Evolutionary conservation across 768 basidiomycete species (phyloP), one percentile per base, ranked within the genome.

Genomic region (Boletus huronensis): DNA sequence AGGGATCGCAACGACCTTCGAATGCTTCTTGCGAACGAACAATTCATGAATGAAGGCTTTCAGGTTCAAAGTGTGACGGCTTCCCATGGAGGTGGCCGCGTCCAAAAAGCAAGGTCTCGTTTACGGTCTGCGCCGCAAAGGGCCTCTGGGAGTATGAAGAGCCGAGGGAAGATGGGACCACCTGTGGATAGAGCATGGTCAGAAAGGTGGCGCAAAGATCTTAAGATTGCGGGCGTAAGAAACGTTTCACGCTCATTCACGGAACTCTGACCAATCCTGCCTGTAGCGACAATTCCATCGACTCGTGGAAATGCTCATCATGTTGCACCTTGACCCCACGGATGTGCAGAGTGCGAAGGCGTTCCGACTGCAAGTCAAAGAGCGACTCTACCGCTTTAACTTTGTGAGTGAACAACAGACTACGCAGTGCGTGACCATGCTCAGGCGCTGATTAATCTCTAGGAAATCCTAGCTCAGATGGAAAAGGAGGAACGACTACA

Each of bases 361-460:
- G 10, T 97, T 88, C 70, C 78, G 96, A 49, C 70, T 99, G 31
- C 89, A 93, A 70, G 93, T 96, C 65, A 99, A 99, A 72, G 93
- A 97, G 70, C 82, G 97, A 35, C 71, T 99, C 41, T 98, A 90
- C 66, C 81, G 93, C 21, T 98, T 98, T 74, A 99, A 98, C 73
- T 97, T 87, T 69, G 93, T 94, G 64, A 65, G 89, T 79, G 53
- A 36, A 13, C 13, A 21, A 34, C 19, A 3, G 19, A 1, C 43
- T 14, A 6, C 21, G 26, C 17, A 3, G 6, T 45, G 28, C 19
- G 26, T 19, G 34, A 43, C 29, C n/a, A 28, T 57, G 14, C 46
- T 60, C 13, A 48, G 35, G 19, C 52, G 25, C 41, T 45, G n/a
- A 26, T 36, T 9, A 11, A 23, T 41, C 5, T 5, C 23, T 64